phyloP scores from a whole-genome alignment of 768 basidiomycete genomes.

The Leccinum sublutescens region DNA sequence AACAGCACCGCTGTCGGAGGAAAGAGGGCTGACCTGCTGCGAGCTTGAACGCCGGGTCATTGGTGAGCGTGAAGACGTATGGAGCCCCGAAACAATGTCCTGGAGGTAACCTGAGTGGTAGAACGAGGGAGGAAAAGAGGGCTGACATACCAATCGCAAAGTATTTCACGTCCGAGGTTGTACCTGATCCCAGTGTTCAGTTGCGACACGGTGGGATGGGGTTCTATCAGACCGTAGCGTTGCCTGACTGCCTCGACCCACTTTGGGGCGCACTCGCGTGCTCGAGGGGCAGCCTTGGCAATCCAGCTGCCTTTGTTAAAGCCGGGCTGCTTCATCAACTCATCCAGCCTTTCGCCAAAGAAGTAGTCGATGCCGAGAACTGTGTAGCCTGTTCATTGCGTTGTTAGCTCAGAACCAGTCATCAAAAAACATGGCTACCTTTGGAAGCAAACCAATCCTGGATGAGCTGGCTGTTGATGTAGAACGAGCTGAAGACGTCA shows the following conservation, averaged over 20 bases:
- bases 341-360: constrained; percentile 53
- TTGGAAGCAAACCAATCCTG: constrained; percentile 64
- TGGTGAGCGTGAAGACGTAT: constrained; percentile 46
- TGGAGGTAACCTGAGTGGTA: constrained; percentile 15
- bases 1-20: neutral
- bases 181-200: constrained; percentile 8
- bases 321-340: constrained; percentile 36
- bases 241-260: constrained; percentile 54
- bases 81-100: constrained; percentile 63
- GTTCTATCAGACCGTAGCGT: constrained; percentile 41
- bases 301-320: constrained; percentile 46
- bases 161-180: constrained; percentile 36
- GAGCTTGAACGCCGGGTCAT: constrained; percentile 38
- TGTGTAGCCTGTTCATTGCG: constrained; percentile 36
- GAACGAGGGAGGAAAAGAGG: neutral
- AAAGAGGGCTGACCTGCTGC: constrained; percentile 39
- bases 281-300: constrained; percentile 32
- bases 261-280: constrained; percentile 40
- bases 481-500: constrained; percentile 61
- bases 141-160: constrained; percentile 40
- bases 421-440: constrained; percentile 35
- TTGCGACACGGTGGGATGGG: constrained; percentile 7
- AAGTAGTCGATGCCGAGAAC: constrained; percentile 66
- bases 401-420: neutral
- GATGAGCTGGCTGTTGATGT: constrained; percentile 54